Base-by-base conservation (phyloP, 177 flowering plant genomes). In the Vitis hybrid region DNA sequence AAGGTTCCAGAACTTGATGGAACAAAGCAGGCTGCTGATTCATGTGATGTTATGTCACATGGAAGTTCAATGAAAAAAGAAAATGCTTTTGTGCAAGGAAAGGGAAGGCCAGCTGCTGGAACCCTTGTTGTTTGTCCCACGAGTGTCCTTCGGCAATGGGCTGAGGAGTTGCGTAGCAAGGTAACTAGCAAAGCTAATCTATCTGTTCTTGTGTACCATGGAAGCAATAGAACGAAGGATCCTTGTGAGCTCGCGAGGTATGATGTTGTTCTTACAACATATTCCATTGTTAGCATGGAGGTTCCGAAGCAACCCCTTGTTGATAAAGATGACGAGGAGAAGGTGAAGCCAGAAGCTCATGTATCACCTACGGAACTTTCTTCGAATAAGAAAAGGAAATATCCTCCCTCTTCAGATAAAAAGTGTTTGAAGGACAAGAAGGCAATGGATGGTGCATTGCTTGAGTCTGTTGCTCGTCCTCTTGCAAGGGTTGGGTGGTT, bases 281-380 rank as follows among this genome's bases (percentile, higher is more conserved):
- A 92, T 82, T 82, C 94, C 30, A 92, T 92, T 73, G 98, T 92
- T 53, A 92, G 93, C 84, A 88, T 88, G 94, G 98, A 92, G 84
- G 93, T 92, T 14, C 94, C 97, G 50, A 92, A 90, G 76, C 94
- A 90, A 75, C 84, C 97, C 63, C 78, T 84, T 59, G 85, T 72
- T 69, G 89, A 87, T 66, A 83, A 85, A 73, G 89, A 89, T 70
- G 94, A 86, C 50, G 91, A 81, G 46, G 88, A 87, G 66, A 79
- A 72, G 72, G 72, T 65, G 48, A 81, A 61, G 53, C 11, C 53
- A 6, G 85, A 76, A 66, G 77, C 68, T 54, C 68, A 75, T 56
- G 24, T 48, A 64, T n/a, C 58, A 14, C 62, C 76, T 20, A 27
- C 65, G 61, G 85, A 65, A 24, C 63, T 74, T 27, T 78, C 85